Conservation (phyloP, 495 filamentous ascomycete species). For the Penicillium paradoxum region DNA sequence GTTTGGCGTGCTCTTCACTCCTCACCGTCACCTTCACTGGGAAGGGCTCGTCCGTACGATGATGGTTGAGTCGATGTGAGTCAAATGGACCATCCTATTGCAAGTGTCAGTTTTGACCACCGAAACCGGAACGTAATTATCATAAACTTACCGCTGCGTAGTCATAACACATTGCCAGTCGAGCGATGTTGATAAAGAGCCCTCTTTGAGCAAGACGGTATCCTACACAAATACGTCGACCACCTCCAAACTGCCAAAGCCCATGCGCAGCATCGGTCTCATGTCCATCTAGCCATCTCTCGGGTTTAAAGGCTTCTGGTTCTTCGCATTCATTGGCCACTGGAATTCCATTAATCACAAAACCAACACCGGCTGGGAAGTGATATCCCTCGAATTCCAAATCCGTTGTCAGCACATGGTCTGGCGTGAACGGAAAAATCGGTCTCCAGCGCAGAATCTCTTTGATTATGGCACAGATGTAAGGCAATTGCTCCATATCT, state of each 20-base stretch:
- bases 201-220: conserved; percentile 39
- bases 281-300: conserved; percentile 41
- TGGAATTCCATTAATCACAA: conserved; percentile 33
- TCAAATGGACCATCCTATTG: conserved; percentile 17
- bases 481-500: conserved; percentile 28
- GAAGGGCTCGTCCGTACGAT: conserved; percentile 22
- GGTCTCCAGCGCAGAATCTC: conserved; percentile 35
- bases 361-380: conserved; percentile 42
- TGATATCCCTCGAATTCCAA: conserved; percentile 48
- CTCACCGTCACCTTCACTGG: conserved; percentile 21
- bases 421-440: conserved; percentile 27
- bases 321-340: conserved; percentile 27
- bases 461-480: conserved; percentile 29
- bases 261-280: conserved; percentile 30
- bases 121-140: background rate
- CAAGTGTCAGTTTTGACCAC: background rate
- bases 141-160: conserved; percentile 21
- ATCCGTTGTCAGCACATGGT: conserved; percentile 35
- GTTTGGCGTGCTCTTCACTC: conserved; percentile 17
- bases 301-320: conserved; percentile 33
- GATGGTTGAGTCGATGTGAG: conserved; percentile 19
- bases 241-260: conserved; percentile 33
- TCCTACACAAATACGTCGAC: conserved; percentile 43
- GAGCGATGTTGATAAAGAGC: conserved; percentile 41
- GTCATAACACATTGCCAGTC: conserved; percentile 42